These are phyloP conservation scores for Arthrobotrys pseudoclavata DNA, from an alignment of 2,329 filamentous ascomycete species.

Conservation along the genomic window DNA sequence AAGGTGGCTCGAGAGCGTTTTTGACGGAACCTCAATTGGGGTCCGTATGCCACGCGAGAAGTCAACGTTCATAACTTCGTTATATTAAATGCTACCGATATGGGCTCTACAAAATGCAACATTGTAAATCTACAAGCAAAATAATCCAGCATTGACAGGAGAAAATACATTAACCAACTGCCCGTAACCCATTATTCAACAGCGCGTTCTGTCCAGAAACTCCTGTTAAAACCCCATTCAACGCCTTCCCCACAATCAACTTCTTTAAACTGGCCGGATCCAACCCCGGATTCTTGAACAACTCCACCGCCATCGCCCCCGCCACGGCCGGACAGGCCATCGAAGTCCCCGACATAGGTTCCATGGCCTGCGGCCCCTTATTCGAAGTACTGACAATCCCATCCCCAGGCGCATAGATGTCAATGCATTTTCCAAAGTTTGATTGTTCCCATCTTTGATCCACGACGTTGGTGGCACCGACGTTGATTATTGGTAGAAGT, in stretches of 20 bases:
- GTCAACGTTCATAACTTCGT: not conserved
- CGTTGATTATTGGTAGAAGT: slow-evolving; percentile 65
- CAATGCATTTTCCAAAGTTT: slow-evolving; percentile 70
- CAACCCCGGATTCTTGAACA: slow-evolving; percentile 54
- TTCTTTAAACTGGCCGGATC: slow-evolving; percentile 61
- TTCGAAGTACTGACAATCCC: slow-evolving; percentile 71
- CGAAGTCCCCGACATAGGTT: slow-evolving; percentile 69
- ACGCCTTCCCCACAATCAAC: slow-evolving; percentile 9
- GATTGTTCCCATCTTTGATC: slow-evolving; percentile 66
- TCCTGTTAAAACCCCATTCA: slow-evolving; percentile 9
- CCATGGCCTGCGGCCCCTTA: slow-evolving; percentile 69
- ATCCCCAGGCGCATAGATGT: slow-evolving; percentile 73
- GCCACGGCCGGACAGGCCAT: slow-evolving; percentile 69
- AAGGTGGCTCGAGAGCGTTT: slow-evolving; percentile 20
- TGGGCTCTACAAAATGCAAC: not conserved
- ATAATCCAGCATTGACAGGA: not conserved
- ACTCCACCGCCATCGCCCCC: slow-evolving; percentile 61
- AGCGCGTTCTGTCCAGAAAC: not conserved
- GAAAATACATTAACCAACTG: not conserved
- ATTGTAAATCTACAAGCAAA: not conserved
- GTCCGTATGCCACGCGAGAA: not conserved
- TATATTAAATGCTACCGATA: not conserved
- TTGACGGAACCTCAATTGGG: slow-evolving; percentile 9
- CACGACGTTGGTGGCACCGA: slow-evolving; percentile 65
- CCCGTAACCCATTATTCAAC: slow-evolving; percentile 18